Base-by-base conservation (phyloP, 176 grass and related monocot genomes). In the Aechmea fasciata region DNA sequence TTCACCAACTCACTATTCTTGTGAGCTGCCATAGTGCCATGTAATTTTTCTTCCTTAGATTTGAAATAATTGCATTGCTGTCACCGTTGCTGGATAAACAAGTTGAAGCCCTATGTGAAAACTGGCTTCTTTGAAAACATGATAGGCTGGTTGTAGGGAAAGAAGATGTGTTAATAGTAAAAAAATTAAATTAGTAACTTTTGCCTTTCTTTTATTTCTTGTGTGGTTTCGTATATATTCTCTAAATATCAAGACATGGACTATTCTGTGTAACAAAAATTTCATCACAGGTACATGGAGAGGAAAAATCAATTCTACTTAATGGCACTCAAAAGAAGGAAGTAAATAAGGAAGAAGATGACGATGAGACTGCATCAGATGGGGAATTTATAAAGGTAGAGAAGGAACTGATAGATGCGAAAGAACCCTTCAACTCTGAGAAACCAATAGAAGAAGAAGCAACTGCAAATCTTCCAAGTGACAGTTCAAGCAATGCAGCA, bases 341-440 rank as follows among this genome's bases (percentile, higher is more conserved):
- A 79, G 69, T 57, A 78, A 71, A 79, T 53, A 87, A 76, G 48
- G 73, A 83, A 65, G 88, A 87, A 22, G 83, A 96, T 63, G 88
- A 92, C 57, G 88, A 92, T 47, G 93, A 83, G 52, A 66, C 79
- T 78, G 78, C 87, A 79, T 89, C 82, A 15, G 93, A 89, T 59
- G 85, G 82, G 33, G 85, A 82, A 79, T 75, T 75, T 63, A 75
- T 75, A 22, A 67, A 75, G 50, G 62, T 75, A 19, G 63, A 75
- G 49, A 33, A 75, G 73, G 91, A 96, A 71, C 65, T 76, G 68
- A 81, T 91, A 79, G 78, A 90, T 68, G 71, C 75, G 68, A 85
- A 85, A 70, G 79, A 80, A 41, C 66, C 67, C 48, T 80, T 75
- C 13, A 66, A 71, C 65, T 51, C 75, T 10, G 25, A 68, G 26